phyloP scores from a whole-genome alignment of 2,329 filamentous ascomycete species.

The Botrytis fragariae region DNA sequence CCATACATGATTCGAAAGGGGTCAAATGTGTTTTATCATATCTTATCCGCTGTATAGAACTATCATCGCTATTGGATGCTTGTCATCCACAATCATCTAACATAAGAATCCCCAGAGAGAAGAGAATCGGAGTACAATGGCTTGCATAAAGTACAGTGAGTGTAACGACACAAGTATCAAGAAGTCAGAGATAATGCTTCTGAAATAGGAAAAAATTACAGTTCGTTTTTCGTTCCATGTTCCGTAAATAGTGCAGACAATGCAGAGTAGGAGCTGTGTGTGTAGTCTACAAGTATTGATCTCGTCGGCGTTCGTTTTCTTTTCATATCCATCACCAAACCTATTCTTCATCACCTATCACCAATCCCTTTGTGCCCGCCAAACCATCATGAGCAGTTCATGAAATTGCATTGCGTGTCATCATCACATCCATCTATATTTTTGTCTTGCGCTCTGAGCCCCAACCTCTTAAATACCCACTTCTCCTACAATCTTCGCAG shows the following conservation, averaged over 20 bases:
- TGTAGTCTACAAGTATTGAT: constrained; percentile 11
- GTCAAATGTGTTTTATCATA: not conserved
- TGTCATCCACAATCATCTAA: not conserved
- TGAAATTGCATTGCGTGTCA: constrained; percentile 13
- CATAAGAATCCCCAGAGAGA: not conserved
- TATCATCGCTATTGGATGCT: not conserved
- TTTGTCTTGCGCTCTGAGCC: not conserved
- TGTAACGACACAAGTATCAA: not conserved
- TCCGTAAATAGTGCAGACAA: not conserved
- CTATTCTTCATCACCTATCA: constrained; percentile 5
- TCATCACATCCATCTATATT: constrained; percentile 1
- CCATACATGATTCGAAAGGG: not conserved
- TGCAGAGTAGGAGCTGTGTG: not conserved
- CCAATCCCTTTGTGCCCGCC: constrained; percentile 3
- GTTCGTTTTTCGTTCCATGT: not conserved
- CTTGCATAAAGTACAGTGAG: not conserved
- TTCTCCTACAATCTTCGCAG: constrained; percentile 96
- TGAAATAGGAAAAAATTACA: not conserved
- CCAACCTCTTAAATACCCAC: constrained; percentile 61
- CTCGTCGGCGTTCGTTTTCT: not conserved
- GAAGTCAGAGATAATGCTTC: not conserved
- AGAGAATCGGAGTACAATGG: not conserved
- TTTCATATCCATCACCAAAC: constrained; percentile 7
- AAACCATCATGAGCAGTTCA: constrained; percentile 4
- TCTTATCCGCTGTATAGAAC: not conserved